These are phyloP conservation scores for Ceratocystis destructans DNA, from an alignment of 2,329 filamentous ascomycete species.

Conservation along the genomic window DNA sequence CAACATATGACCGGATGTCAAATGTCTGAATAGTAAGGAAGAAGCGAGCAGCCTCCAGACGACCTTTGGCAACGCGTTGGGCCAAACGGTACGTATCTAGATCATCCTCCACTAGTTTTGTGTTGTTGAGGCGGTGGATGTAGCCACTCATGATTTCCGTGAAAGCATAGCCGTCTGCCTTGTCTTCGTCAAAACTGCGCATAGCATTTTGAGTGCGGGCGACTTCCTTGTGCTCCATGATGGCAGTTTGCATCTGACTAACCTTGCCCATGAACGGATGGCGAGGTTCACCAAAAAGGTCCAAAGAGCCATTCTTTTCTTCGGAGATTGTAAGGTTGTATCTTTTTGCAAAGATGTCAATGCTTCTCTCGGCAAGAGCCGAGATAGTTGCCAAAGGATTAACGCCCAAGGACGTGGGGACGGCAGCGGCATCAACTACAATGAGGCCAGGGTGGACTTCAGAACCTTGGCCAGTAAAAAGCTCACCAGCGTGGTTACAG, in stretches of 20 bases:
- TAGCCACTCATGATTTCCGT: conserved; percentile 52
- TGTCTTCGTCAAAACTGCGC: conserved; percentile 30
- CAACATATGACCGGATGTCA: conserved; percentile 36
- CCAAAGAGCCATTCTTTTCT: conserved; percentile 34
- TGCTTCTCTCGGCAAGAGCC: conserved; percentile 50
- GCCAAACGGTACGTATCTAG: conserved; percentile 41
- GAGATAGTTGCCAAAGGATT: conserved; percentile 59
- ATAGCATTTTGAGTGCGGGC: conserved; percentile 28
- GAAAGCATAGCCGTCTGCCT: conserved; percentile 43
- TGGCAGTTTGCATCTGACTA: conserved; percentile 18
- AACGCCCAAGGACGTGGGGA: conserved; percentile 49
- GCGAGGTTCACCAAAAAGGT: conserved; percentile 41
- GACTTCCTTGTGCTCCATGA: conserved; percentile 29
- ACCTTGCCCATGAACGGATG: conserved; percentile 23
- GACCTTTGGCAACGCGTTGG: conserved; percentile 37
- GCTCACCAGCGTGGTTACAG: conserved; percentile 46
- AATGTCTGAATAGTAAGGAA: conserved; percentile 45
- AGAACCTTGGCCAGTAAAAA: conserved; percentile 39
- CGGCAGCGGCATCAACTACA: conserved; percentile 46
- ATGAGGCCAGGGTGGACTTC: conserved; percentile 45
- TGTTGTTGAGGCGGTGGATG: conserved; percentile 35
- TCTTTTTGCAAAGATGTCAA: conserved; percentile 36
- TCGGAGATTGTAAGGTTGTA: conserved; percentile 33
- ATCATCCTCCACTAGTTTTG: conserved; percentile 31
- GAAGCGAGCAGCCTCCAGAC: conserved; percentile 43